Evolutionary conservation across 331 rosid species (phyloP), one percentile per base, ranked within the genome.

Genomic region (Rhamnella rubrinervis): DNA sequence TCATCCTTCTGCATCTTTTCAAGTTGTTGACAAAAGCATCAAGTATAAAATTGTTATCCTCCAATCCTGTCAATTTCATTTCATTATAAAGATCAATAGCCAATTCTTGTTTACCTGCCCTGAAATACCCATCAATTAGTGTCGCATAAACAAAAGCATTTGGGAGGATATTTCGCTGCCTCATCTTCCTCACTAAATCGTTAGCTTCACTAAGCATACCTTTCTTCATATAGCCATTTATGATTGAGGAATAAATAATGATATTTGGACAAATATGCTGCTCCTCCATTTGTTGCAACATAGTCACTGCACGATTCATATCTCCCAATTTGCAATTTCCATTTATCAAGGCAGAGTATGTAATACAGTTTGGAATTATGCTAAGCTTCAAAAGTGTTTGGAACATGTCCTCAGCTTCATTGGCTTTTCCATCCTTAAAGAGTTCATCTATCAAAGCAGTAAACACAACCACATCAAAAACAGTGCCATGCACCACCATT

Each of bases 361-460:
- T 84, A 80, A 95, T 70, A 74, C 74, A 78, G 75, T 84, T 91
- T 52, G 97, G 97, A 47, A 78, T 67, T 67, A 87, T 80, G 73
- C 83, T 80, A 71, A 81, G 79, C 78, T 84, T 84, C 26, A 75
- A 73, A 66, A 84, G 79, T 70, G 72, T 87, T 61, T 19, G 72
- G 62, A 84, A 87, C 85, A 85, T 71, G 67, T 68, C 72, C 77
- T 83, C 89, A 6, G 96, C 97, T 51, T 87, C 95, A 73, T 61
- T 53, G 51, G 66, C 17, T 74, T 77, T 86, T 61, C 93, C 91
- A 78, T 62, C 81, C 81, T 86, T 91, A 73, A 89, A 91, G 61
- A 95, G 95, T 49, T 95, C 97, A 79, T 82, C 86, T 79, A 95
- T 80, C 59, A 91, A 62, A 66, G 85, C 74, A 80, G 96, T 85